Conservation (phyloP, 1,284 basidiomycete species). For the Trichosporon faecale region DNA sequence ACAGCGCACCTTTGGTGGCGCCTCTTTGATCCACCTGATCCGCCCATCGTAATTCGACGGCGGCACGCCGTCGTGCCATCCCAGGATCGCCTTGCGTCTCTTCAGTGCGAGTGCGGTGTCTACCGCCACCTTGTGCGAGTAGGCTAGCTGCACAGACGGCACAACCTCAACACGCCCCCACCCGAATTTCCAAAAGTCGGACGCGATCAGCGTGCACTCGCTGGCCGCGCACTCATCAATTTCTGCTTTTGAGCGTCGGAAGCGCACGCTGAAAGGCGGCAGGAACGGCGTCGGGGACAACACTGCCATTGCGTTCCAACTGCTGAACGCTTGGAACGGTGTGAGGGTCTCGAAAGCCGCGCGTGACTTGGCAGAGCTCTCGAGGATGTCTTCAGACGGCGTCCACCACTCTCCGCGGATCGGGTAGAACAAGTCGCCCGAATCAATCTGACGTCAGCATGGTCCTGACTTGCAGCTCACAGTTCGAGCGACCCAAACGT, state of each 20-base stretch:
- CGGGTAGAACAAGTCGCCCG: constrained; percentile 52
- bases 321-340: constrained; percentile 50
- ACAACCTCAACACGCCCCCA: constrained; percentile 48
- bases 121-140: constrained; percentile 42
- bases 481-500: constrained; percentile 51
- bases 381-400: constrained; percentile 45
- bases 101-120: constrained; percentile 33
- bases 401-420: constrained; percentile 46
- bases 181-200: constrained; percentile 49
- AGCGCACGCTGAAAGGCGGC: constrained; percentile 39
- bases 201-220: constrained; percentile 47
- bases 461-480: constrained; percentile 29
- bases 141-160: constrained; percentile 50
- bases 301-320: constrained; percentile 51
- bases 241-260: constrained; percentile 36
- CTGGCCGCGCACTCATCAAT: constrained; percentile 47
- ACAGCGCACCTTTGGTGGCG: constrained; percentile 48
- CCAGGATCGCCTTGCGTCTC: constrained; percentile 29
- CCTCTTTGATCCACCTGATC: constrained; percentile 33
- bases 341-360: constrained; percentile 31
- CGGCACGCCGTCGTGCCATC: constrained; percentile 47
- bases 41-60: constrained; percentile 24
- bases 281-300: constrained; percentile 43
- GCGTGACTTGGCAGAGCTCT: constrained; percentile 33
- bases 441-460: constrained; percentile 35